These are phyloP conservation scores for Phytophthora chlamydospora DNA, from an alignment of 352 stramenopile genomes.

Conservation along the genomic window DNA sequence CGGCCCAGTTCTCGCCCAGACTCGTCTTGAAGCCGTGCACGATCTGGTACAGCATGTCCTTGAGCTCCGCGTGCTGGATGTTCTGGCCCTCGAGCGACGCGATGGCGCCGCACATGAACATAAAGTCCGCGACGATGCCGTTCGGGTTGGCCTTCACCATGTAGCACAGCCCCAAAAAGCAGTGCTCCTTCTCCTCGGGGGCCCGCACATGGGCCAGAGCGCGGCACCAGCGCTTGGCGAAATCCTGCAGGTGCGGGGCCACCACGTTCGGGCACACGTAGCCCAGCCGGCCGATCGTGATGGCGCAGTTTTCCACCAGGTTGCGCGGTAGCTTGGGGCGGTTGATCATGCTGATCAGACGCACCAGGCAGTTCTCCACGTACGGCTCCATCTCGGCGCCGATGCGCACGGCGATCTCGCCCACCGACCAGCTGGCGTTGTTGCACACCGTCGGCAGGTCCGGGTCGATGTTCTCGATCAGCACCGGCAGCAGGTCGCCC, in stretches of 20 bases:
- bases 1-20: slow-evolving; percentile 85
- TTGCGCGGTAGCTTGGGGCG: slow-evolving; percentile 87
- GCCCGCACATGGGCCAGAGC: slow-evolving; percentile 85
- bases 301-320: slow-evolving; percentile 90
- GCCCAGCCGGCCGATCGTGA: slow-evolving; percentile 90
- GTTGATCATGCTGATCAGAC: slow-evolving; percentile 89
- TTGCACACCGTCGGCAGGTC: slow-evolving; percentile 92
- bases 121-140: slow-evolving; percentile 87
- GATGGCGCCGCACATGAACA: slow-evolving; percentile 91
- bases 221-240: slow-evolving; percentile 90
- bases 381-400: slow-evolving; percentile 87
- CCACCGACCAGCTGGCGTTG: slow-evolving; percentile 92
- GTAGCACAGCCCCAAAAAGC: slow-evolving; percentile 90
- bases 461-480: slow-evolving; percentile 90
- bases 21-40: slow-evolving; percentile 90
- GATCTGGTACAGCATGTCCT: slow-evolving; percentile 89
- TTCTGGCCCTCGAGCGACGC: slow-evolving; percentile 85
- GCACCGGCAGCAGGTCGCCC: slow-evolving; percentile 74
- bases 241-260: slow-evolving; percentile 82
- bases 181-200: slow-evolving; percentile 90
- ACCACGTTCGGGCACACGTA: slow-evolving; percentile 86
- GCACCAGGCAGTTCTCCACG: slow-evolving; percentile 68
- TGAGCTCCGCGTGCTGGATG: slow-evolving; percentile 79
- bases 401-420: slow-evolving; percentile 89
- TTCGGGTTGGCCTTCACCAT: slow-evolving; percentile 92